Conservation (phyloP, 805 yeast genomes). For the Kregervanrija fluxuum region DNA sequence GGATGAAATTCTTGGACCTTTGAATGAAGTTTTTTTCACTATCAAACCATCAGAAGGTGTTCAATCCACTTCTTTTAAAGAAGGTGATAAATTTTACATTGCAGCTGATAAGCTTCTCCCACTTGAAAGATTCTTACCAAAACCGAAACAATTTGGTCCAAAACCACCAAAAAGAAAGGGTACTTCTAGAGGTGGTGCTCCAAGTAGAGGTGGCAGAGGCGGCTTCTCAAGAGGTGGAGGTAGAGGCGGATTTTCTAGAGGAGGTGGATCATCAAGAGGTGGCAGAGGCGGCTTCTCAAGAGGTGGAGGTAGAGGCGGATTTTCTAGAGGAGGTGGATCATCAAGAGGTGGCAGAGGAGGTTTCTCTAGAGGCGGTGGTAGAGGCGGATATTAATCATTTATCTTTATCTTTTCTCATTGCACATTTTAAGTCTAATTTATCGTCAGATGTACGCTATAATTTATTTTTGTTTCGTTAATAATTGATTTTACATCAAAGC, state of each 20-base stretch:
- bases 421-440: too few species aligned
- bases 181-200: slow-evolving; percentile 45
- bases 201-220: slow-evolving; percentile 37
- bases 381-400: slow-evolving; percentile 4
- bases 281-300: slow-evolving; percentile 32
- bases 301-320: slow-evolving; percentile 41
- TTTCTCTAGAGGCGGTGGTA: slow-evolving; percentile 8
- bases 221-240: slow-evolving; percentile 27
- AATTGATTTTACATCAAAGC: too few species aligned
- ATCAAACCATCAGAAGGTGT: slow-evolving; percentile 95
- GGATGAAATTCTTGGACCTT: slow-evolving; percentile 95
- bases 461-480: too few species aligned
- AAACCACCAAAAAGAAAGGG: slow-evolving; percentile 68
- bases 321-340: slow-evolving; percentile 17
- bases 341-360: slow-evolving; percentile 18
- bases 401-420: too few species aligned
- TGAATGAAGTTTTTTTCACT: slow-evolving; percentile 97
- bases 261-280: slow-evolving; percentile 31
- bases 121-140: slow-evolving; percentile 92
- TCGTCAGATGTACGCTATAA: too few species aligned
- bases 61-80: slow-evolving; percentile 86
- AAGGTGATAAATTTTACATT: slow-evolving; percentile 93
- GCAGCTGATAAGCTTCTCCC: slow-evolving; percentile 95
- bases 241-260: slow-evolving; percentile 36
- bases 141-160: slow-evolving; percentile 84